A percentile compares a stretch with the other conserved stretches of the same genome.
Conservation (phyloP, 176 grass and related monocot genomes). For the Panicum miliaceum region DNA sequence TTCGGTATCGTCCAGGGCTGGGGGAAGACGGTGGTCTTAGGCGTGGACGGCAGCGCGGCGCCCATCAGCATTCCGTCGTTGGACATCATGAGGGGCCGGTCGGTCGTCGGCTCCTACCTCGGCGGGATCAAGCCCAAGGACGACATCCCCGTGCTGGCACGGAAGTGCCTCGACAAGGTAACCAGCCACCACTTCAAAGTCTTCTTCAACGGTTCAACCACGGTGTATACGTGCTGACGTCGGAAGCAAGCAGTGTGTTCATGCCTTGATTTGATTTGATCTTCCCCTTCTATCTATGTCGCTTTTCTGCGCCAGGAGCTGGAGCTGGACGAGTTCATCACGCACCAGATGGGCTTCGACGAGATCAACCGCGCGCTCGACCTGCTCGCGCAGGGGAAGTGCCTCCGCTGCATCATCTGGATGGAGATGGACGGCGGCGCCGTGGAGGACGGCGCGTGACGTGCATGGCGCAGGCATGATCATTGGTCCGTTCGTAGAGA, state of each 20-base stretch:
- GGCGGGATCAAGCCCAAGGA: constrained; percentile 66
- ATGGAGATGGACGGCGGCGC: constrained; percentile 56
- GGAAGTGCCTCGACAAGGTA: constrained; percentile 54
- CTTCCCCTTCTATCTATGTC: too few species aligned
- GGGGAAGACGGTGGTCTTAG: constrained; percentile 65
- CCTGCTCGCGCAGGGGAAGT: constrained; percentile 47
- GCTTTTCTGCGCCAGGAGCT: constrained; percentile 39
- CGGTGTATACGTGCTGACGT: too few species aligned
- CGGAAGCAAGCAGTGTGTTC: too few species aligned
- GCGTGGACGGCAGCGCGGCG: not conserved
- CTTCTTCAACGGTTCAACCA: too few species aligned
- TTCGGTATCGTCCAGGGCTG: constrained; percentile 44
- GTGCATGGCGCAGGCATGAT: not conserved
- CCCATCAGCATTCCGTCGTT: constrained; percentile 14
- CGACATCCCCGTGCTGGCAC: constrained; percentile 52
- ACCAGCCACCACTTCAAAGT: not conserved
- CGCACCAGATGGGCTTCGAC: constrained; percentile 53
- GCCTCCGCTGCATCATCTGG: constrained; percentile 59
- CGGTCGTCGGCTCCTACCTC: constrained; percentile 44
- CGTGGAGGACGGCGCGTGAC: not conserved
- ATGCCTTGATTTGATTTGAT: too few species aligned
- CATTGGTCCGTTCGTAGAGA: too few species aligned
- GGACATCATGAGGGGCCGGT: constrained; percentile 34
- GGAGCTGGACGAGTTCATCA: constrained; percentile 57
- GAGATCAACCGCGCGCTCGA: constrained; percentile 64